Evolutionary conservation across 805 yeast species (phyloP).

Genomic region (Ogataea dorogensis): DNA sequence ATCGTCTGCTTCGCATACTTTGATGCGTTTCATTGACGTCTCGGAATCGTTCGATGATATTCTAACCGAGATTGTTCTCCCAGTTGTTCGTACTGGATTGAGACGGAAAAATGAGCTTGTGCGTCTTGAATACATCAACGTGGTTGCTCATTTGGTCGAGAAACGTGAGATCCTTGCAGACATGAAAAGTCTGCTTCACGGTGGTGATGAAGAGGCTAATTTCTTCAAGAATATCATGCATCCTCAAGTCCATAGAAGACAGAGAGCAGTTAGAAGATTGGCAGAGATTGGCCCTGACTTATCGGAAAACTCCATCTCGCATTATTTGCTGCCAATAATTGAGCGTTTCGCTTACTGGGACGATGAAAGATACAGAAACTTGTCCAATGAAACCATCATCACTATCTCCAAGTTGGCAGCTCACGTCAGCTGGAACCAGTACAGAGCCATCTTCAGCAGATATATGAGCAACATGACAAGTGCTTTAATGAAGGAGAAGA

Average conservation of each 20-base stretch:
- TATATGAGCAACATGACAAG: constrained; percentile 42
- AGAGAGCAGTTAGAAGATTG: constrained; percentile 72
- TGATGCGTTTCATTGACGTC: constrained; percentile 63
- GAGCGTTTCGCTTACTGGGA: constrained; percentile 70
- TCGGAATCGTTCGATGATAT: constrained; percentile 36
- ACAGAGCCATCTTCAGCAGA: constrained; percentile 68
- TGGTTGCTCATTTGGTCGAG: constrained; percentile 62
- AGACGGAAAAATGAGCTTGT: constrained; percentile 59
- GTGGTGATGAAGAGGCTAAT: constrained; percentile 79
- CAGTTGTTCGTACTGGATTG: constrained; percentile 65
- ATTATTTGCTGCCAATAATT: constrained; percentile 78
- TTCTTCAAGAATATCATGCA: constrained; percentile 62
- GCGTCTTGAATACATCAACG: constrained; percentile 67
- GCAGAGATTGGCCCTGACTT: constrained; percentile 46
- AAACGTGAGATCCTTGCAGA: constrained; percentile 55
- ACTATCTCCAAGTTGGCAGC: constrained; percentile 59
- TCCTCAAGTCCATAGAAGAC: constrained; percentile 82
- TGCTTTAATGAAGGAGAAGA: constrained; percentile 28
- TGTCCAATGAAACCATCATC: constrained; percentile 63
- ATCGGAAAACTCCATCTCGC: constrained; percentile 61
- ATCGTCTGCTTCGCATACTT: constrained; percentile 65
- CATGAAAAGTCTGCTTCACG: constrained; percentile 59
- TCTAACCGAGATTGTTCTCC: constrained; percentile 57
- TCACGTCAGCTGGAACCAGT: constrained; percentile 75
- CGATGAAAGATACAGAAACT: constrained; percentile 57